Evolutionary conservation across 306 rosid species (phyloP).

Genomic region (Castanea crenata): DNA sequence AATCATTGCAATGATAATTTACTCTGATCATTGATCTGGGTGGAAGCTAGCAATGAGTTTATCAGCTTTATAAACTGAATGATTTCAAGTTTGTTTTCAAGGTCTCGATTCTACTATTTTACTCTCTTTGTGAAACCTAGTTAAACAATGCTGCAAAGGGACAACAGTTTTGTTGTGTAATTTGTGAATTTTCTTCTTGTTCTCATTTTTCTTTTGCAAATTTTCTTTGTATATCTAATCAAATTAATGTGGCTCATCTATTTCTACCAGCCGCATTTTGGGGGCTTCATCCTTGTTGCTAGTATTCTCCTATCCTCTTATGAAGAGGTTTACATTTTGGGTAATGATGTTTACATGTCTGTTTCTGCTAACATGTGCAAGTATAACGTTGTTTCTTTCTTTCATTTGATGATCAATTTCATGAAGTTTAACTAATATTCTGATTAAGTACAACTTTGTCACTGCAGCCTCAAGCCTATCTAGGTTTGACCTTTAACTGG

Average conservation of each 20-base stretch:
- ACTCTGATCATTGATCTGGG: neutral
- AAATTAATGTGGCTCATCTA: conserved; percentile 15
- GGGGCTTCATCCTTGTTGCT: conserved; percentile 91
- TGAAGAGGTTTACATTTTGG: conserved; percentile 95
- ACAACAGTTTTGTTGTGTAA: neutral
- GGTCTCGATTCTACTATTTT: neutral
- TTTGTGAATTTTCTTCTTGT: neutral
- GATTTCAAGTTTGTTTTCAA: neutral
- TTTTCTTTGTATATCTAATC: neutral
- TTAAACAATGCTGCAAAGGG: neutral
- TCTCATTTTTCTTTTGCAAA: neutral
- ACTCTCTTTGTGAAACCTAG: neutral
- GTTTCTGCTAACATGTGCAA: conserved; percentile 5
- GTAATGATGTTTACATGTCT: conserved; percentile 38
- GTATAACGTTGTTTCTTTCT: neutral
- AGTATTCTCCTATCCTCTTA: conserved; percentile 91
- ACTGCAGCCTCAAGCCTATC: conserved; percentile 90
- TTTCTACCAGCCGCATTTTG: conserved; percentile 60
- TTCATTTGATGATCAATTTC: conserved; percentile 20
- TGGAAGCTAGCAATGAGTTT: neutral
- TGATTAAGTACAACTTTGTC: conserved; percentile 18
- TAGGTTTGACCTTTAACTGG: conserved; percentile 91
- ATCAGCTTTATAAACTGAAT: neutral
- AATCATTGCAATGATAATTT: neutral
- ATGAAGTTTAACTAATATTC: conserved; percentile 11